Percentiles rank a stretch among this genome's conserved stretches.
Conservation (phyloP, 257 asterid genomes). For the Capsicum baccatum region DNA sequence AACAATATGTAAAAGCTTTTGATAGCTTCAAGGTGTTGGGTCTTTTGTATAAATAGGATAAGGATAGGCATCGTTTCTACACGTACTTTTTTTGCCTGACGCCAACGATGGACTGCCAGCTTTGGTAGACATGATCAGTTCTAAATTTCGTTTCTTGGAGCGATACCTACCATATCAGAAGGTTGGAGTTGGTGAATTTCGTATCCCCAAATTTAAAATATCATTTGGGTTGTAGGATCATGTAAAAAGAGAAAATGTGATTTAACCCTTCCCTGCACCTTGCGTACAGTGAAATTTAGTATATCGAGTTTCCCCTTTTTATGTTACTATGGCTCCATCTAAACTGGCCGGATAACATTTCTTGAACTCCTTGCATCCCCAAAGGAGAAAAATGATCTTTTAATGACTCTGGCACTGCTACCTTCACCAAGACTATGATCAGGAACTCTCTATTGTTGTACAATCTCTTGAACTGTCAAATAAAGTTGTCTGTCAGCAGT, state of each 20-base stretch:
- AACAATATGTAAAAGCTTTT: slow-evolving; percentile 33
- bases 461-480: slow-evolving; percentile 66
- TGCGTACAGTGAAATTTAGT: background rate
- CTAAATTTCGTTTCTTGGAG: slow-evolving; percentile 44
- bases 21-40: slow-evolving; percentile 46
- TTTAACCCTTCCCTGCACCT: background rate
- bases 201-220: slow-evolving; percentile 49
- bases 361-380: slow-evolving; percentile 74
- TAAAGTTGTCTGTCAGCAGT: slow-evolving; percentile 63
- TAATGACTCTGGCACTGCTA: slow-evolving; percentile 51
- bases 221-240: slow-evolving; percentile 34
- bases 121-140: slow-evolving; percentile 35
- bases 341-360: slow-evolving; percentile 68
- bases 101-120: slow-evolving; percentile 46
- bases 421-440: slow-evolving; percentile 48
- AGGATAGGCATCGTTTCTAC: slow-evolving; percentile 44
- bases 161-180: slow-evolving; percentile 35
- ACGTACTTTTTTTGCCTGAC: slow-evolving; percentile 49
- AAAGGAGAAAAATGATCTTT: slow-evolving; percentile 70
- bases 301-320: background rate
- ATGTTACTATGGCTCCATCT: background rate
- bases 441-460: slow-evolving; percentile 39
- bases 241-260: background rate
- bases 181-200: slow-evolving; percentile 36
- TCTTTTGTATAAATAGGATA: slow-evolving; percentile 43